Evolutionary conservation across 2,329 filamentous ascomycete genomes (phyloP), one percentile per base, ranked within the genome.

Genomic region (Paraconiothyrium sp.): DNA sequence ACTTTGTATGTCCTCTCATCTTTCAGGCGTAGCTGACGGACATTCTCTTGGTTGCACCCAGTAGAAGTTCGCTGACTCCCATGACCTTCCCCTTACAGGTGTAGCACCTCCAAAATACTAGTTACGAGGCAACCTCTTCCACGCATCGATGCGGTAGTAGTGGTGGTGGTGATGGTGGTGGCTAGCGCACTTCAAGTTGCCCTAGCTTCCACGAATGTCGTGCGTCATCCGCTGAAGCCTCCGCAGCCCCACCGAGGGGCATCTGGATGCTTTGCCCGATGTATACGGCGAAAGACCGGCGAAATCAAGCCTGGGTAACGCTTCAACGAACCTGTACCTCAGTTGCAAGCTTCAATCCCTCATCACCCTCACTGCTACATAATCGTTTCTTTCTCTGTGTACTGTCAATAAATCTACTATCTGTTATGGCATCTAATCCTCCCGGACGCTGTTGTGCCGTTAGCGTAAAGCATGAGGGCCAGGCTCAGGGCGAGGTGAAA

Each of bases 381-480:
- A 9, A 7, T 51, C 44, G 6, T 24, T 13, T 8, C 39, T 11
- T 30, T 35, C 9, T 37, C 52, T 48, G 11, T 47, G 24, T 22
- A 51, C 2, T 57, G 22, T 8, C 43, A 44, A 13, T 27, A 24
- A 22, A 2, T 22, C 1, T 41, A 59, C n/a, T 57, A 4, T 11
- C 7, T 8, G 30, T 8, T 1, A 86, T 86, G 84, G 78, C 84
- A 24, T 86, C 84, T 46, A 78, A 85, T 67, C 79, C 83, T n/a
- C 81, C 83, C 48, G 78, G 73, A 60, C 68, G 77, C 52, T 85
- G 83, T 78, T 85, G 83, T 67, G 73, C 79, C 63, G 65, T 78
- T 58, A 83, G 83, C 78, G 72, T 86, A 72, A 84, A 82, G 74
- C 85, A 86, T 66, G 79, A 85, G 68, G 85, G 84, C 59, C 79